Percentiles rank a stretch among this genome's conserved stretches.
Evolutionary conservation across 306 rosid genomes (phyloP).

Genomic region (Cicer yamashitae): DNA sequence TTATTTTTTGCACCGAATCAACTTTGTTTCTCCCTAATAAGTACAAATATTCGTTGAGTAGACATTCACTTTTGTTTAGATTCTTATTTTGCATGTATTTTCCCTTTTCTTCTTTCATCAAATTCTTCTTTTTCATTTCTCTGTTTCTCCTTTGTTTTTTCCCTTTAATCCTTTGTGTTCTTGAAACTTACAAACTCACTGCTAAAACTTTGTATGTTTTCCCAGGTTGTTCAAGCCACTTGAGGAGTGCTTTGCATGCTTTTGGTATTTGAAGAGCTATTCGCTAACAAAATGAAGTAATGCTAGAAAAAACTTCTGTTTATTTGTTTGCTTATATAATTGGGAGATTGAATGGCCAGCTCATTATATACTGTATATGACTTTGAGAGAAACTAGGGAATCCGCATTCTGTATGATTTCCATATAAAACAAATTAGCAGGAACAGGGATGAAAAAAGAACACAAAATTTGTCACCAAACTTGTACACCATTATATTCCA

Average conservation of each 20-base stretch:
- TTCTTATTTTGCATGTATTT: conserved; percentile 2
- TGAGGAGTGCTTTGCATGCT: conserved; percentile 44
- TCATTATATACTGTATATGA: conserved; percentile 17
- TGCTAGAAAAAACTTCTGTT: conserved; percentile 33
- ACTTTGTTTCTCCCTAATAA: conserved; percentile 10
- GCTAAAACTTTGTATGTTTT: conserved; percentile 20
- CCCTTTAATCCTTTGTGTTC: neutral
- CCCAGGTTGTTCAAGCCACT: conserved; percentile 57
- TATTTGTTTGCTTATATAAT: conserved; percentile 25
- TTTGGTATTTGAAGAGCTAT: conserved; percentile 49
- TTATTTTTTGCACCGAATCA: conserved; percentile 1
- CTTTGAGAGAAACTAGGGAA: conserved; percentile 27
- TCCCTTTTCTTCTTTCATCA: conserved; percentile 16
- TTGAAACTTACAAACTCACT: conserved; percentile 40
- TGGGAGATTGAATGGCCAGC: neutral
- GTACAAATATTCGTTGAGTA: neutral
- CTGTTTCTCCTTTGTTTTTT: neutral
- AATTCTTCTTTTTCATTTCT: conserved; percentile 27
- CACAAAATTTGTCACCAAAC: neutral
- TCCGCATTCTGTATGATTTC: conserved; percentile 7
- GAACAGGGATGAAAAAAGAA: neutral
- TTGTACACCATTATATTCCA: conserved; percentile 3
- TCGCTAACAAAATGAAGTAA: conserved; percentile 68
- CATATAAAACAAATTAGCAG: neutral
- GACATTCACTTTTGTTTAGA: neutral